Percentiles rank a stretch among this genome's conserved stretches.
Evolutionary conservation across 2,329 filamentous ascomycete genomes (phyloP).

Genomic region (Neonectria magnoliae): DNA sequence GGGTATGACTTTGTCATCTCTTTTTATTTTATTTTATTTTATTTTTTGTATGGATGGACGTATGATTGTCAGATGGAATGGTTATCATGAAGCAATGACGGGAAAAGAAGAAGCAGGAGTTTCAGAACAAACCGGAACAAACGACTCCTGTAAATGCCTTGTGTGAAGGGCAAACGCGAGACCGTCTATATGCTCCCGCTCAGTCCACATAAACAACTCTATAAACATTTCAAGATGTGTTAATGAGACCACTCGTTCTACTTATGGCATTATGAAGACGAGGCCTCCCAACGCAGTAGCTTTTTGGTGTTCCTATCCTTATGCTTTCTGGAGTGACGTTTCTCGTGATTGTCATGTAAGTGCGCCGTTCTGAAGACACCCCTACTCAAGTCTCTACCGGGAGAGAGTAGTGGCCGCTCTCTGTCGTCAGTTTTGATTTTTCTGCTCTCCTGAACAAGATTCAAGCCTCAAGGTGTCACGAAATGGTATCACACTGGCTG

Average conservation of each 20-base stretch:
- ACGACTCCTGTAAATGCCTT: background rate
- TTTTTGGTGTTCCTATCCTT: background rate
- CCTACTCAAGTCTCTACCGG: too few species aligned
- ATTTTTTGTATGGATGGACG: background rate
- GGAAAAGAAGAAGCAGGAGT: constrained; percentile 10
- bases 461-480: background rate
- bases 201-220: background rate
- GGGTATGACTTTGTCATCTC: background rate
- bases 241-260: background rate
- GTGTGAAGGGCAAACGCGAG: constrained; percentile 10
- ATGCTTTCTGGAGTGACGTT: background rate
- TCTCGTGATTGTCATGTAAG: too few species aligned
- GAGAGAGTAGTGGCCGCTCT: too few species aligned
- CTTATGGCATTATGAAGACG: background rate
- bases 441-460: background rate
- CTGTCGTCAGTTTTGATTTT: background rate
- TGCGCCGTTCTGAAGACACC: background rate
- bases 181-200: constrained; percentile 10
- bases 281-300: background rate
- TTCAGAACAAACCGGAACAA: background rate
- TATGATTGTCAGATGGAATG: background rate
- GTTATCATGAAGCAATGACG: background rate
- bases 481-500: background rate
- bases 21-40: too few species aligned
- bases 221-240: background rate